Conservation (phyloP, 2,329 filamentous ascomycete genomes). For the Nakataea oryzae region DNA sequence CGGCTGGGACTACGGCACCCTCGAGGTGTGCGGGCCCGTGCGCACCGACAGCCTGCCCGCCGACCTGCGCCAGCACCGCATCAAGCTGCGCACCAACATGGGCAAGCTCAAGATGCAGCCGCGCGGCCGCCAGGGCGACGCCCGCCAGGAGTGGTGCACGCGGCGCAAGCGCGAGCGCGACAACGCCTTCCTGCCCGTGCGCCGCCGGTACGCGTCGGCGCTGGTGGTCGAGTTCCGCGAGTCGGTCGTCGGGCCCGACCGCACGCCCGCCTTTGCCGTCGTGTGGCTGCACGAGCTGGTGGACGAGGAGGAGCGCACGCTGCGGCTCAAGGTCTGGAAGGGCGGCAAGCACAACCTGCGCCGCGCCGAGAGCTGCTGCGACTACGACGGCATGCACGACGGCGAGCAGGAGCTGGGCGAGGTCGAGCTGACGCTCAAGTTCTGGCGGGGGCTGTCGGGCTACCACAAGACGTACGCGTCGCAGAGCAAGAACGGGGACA, state of each 20-base stretch:
- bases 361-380: constrained; percentile 21
- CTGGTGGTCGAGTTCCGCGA: constrained; percentile 49
- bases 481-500: constrained; percentile 36
- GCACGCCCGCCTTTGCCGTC: constrained; percentile 49
- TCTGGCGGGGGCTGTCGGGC: constrained; percentile 50
- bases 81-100: constrained; percentile 18
- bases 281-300: constrained; percentile 60
- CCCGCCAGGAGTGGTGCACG: constrained; percentile 34
- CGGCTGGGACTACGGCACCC: constrained; percentile 64
- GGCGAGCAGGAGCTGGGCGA: constrained; percentile 45
- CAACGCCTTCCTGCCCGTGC: constrained; percentile 42
- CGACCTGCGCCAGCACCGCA: constrained; percentile 17
- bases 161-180: constrained; percentile 31
- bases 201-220: constrained; percentile 48
- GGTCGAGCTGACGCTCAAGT: constrained; percentile 44
- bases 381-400: constrained; percentile 31
- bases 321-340: constrained; percentile 55
- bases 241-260: constrained; percentile 39
- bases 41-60: constrained; percentile 30
- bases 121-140: constrained; percentile 17
- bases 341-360: constrained; percentile 42
- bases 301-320: constrained; percentile 52
- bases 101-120: constrained; percentile 46
- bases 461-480: constrained; percentile 45
- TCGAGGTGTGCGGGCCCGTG: constrained; percentile 48